Evolutionary conservation across 2,329 filamentous ascomycete species (phyloP), one percentile per base, ranked within the genome.

Genomic region (Ramularia collo-cygni): DNA sequence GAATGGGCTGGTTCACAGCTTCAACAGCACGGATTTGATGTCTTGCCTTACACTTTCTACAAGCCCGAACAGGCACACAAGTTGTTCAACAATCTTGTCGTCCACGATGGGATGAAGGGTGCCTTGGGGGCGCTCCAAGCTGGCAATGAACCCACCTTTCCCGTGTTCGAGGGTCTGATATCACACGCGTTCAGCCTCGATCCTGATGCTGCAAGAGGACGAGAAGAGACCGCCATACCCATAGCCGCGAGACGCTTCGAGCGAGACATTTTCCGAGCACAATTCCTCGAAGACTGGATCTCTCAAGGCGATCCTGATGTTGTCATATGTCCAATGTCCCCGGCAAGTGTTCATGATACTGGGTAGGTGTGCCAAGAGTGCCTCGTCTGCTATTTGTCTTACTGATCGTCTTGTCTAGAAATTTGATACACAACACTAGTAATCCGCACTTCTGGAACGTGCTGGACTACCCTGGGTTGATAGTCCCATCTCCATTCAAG

Each of bases 261-360:
- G 13, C 38, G 48, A 19, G 46, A 51, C 31, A 18, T 30, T 2
- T 51, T 40, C 37, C 43, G 48, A 14, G 27, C 18, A 9, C 38
- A 34, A n/a, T 51, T 51, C 26, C 27, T 46, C 16, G 41, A 41
- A 3, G 27, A 39, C 32, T 51, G 43, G 45, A 44, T 44, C n/a
- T 17, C 30, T 8, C 48, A 51, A 21, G 38, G 38, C 1, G 42
- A 48, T 17, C 36, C 46, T 3, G 48, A 51, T 37, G 31, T 42
- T 10, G 48, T 51, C 19, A 41, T 51, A 7, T 48, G 45, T n/a
- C 48, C 42, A 10, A 43, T 51, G 3, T 43, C 45, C 5, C 43
- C 48, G 1, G 48, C 48, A 12, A 30, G 13, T 10, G 44, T 42
- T 16, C 48, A 51, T 24, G 48, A 48, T 19, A 46, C 43, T 3